phyloP scores from a whole-genome alignment of 345 rosid species.

The Triadica sebifera region DNA sequence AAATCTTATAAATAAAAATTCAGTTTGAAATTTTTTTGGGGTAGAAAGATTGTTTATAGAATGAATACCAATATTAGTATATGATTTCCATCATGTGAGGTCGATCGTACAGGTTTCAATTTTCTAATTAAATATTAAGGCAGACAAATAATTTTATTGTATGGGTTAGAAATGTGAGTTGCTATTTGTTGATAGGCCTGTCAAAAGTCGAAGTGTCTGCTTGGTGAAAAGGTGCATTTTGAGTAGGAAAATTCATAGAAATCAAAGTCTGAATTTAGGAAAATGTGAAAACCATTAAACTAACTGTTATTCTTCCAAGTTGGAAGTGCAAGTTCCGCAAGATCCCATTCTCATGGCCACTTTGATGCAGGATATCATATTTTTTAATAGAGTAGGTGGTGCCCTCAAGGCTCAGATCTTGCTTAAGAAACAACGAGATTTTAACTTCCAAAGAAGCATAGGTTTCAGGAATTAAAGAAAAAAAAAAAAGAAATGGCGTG shows the following conservation, averaged over 20 bases:
- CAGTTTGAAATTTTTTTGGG: too few relatives aligned
- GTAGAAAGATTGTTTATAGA: too few relatives aligned
- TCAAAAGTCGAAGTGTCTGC: too few relatives aligned
- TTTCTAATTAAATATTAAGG: too few relatives aligned
- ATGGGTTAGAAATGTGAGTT: not conserved
- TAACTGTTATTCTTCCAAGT: not conserved
- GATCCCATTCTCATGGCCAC: not conserved
- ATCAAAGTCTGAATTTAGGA: not conserved
- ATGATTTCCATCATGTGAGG: too few relatives aligned
- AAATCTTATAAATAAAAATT: too few relatives aligned
- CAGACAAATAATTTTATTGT: too few relatives aligned
- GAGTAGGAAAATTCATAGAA: not conserved
- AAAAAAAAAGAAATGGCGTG: not conserved
- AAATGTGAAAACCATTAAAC: not conserved
- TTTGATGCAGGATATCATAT: not conserved
- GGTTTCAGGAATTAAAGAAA: conserved; percentile 5
- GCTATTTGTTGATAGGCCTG: not conserved
- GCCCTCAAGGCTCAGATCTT: not conserved
- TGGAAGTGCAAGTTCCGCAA: not conserved
- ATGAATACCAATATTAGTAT: too few relatives aligned
- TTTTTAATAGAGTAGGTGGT: not conserved
- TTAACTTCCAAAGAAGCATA: conserved; percentile 4
- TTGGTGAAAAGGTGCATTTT: not conserved
- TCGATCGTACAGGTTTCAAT: too few relatives aligned
- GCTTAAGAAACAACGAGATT: not conserved